Percentiles rank a stretch among this genome's conserved stretches.
These are phyloP conservation scores for Pichia sp. DNA, from an alignment of 1,139 yeast species.

Conservation along the genomic window DNA sequence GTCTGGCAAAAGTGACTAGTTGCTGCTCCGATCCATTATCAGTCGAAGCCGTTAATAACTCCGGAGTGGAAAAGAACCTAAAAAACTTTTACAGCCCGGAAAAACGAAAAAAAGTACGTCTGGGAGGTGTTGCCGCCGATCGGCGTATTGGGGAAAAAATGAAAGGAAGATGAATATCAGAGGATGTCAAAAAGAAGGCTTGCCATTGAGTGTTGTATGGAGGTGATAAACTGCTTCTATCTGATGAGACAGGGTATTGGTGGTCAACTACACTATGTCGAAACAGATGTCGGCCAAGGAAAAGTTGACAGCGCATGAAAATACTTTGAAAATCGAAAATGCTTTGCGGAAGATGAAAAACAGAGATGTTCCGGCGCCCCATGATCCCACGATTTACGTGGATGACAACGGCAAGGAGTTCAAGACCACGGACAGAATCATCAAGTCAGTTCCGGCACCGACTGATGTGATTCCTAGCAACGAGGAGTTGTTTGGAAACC, in stretches of 20 bases:
- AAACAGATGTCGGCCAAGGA: constrained; percentile 14
- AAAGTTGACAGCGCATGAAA: constrained; percentile 35
- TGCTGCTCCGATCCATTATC: background rate
- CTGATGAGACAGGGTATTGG: background rate
- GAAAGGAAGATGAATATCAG: background rate
- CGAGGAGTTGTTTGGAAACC: constrained; percentile 53
- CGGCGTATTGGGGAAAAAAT: background rate
- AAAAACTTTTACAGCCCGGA: background rate
- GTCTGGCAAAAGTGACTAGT: background rate
- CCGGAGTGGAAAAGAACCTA: background rate
- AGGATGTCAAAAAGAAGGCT: background rate
- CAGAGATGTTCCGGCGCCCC: constrained; percentile 31
- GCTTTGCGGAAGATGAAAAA: constrained; percentile 70
- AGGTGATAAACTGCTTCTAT: background rate
- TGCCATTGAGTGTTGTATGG: background rate
- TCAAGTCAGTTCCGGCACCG: constrained; percentile 63
- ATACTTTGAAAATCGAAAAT: constrained; percentile 62
- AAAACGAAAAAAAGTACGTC: background rate
- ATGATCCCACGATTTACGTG: constrained; percentile 52
- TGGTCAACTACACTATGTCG: background rate
- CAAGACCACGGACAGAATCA: constrained; percentile 67
- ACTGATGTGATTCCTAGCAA: constrained; percentile 63
- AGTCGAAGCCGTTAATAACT: background rate
- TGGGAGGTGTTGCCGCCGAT: background rate
- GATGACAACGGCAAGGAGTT: constrained; percentile 67